These are phyloP conservation scores for Amanita polypyramis DNA, from an alignment of 768 basidiomycete genomes.

Conservation along the genomic window DNA sequence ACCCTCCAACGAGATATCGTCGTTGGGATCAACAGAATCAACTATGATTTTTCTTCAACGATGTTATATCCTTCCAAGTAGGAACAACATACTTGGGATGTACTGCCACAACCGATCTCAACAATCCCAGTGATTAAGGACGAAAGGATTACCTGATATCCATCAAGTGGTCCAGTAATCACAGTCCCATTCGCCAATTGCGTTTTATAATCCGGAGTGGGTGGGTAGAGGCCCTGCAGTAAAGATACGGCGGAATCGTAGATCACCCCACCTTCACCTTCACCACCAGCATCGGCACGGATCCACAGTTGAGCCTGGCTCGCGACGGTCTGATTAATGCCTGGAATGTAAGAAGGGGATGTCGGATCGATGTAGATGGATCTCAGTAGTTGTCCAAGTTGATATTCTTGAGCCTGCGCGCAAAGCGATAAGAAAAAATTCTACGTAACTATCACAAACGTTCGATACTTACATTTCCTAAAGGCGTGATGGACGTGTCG, in stretches of 20 bases:
- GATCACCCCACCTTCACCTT: constrained; percentile 48
- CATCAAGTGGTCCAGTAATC: constrained; percentile 46
- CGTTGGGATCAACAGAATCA: constrained; percentile 49
- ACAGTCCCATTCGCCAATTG: constrained; percentile 59
- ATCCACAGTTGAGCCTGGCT: constrained; percentile 19
- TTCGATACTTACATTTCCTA: constrained; percentile 43
- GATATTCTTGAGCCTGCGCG: constrained; percentile 42
- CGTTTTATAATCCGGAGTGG: constrained; percentile 31
- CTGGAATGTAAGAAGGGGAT: constrained; percentile 40
- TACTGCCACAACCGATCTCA: no score
- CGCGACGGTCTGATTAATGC: no score
- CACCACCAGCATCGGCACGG: constrained; percentile 48
- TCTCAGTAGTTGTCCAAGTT: constrained; percentile 43
- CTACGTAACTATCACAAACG: not conserved
- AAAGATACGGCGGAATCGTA: constrained; percentile 57
- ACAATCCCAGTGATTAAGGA: no score
- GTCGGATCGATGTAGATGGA: constrained; percentile 41
- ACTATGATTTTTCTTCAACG: constrained; percentile 23
- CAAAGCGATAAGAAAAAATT: not conserved
- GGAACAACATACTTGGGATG: not conserved
- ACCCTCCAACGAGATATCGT: constrained; percentile 58
- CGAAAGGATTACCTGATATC: constrained; percentile 40
- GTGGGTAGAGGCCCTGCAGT: constrained; percentile 60
- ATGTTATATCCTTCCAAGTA: constrained; percentile 5
- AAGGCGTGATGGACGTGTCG: constrained; percentile 51